Percentiles rank a stretch among this genome's conserved stretches.
Conservation (phyloP, 805 yeast species). For the Candida pseudofarinosa region DNA sequence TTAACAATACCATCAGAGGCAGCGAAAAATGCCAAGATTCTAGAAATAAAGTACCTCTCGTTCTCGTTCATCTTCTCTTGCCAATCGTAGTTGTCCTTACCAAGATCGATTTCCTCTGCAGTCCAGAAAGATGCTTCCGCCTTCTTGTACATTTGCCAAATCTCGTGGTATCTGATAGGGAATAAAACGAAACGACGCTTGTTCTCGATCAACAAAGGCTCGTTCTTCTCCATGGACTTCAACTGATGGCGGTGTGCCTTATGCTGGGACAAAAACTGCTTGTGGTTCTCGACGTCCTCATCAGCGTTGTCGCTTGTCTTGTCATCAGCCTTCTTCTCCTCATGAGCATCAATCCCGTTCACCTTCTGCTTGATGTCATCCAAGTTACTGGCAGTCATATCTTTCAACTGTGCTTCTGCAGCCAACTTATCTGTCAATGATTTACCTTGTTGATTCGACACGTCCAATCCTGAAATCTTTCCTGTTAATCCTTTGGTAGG, state of each 20-base stretch:
- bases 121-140: conserved; percentile 99
- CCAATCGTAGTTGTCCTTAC: conserved; percentile 93
- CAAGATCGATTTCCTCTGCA: conserved; percentile 95
- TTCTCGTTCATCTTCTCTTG: conserved; percentile 81
- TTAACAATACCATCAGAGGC: conserved; percentile 98
- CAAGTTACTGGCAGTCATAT: conserved; percentile 20
- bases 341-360: conserved; percentile 16
- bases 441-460: conserved; percentile 27
- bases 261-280: conserved; percentile 56
- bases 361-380: conserved; percentile 10
- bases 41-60: conserved; percentile 87
- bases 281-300: conserved; percentile 37
- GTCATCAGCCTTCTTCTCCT: conserved; percentile 15
- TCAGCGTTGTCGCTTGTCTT: conserved; percentile 18
- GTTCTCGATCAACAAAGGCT: conserved; percentile 85
- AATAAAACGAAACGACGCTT: conserved; percentile 84
- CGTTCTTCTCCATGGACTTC: conserved; percentile 76
- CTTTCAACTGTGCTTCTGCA: conserved; percentile 35
- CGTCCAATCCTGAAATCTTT: conserved; percentile 37
- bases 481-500: conserved; percentile 47
- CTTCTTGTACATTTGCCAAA: conserved; percentile 98
- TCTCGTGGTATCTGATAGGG: conserved; percentile 95
- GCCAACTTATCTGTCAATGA: conserved; percentile 42
- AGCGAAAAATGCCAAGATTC: conserved; percentile 95
- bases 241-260: conserved; percentile 68